Conservation (phyloP, 495 filamentous ascomycete genomes). For the Penicillium coffeae region DNA sequence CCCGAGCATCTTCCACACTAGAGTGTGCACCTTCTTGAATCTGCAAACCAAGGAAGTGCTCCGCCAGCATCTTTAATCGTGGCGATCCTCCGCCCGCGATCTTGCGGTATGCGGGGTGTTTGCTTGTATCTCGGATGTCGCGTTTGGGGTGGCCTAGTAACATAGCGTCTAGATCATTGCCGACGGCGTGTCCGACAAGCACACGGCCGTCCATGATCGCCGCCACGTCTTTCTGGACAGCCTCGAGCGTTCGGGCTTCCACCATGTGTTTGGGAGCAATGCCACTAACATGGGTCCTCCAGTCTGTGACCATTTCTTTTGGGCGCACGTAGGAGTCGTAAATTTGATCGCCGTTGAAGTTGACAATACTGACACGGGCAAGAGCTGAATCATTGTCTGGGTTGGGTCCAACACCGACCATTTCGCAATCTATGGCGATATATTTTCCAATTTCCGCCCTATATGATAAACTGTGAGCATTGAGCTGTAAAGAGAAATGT, state of each 20-base stretch:
- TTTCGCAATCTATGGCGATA: slow-evolving; percentile 92
- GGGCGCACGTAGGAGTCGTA: slow-evolving; percentile 89
- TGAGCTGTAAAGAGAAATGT: not conserved
- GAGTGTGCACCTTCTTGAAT: slow-evolving; percentile 75
- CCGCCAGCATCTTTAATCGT: slow-evolving; percentile 67
- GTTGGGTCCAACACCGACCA: slow-evolving; percentile 83
- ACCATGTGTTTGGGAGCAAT: slow-evolving; percentile 68
- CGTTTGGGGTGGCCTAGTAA: slow-evolving; percentile 69
- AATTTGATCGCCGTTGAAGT: slow-evolving; percentile 84
- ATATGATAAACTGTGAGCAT: slow-evolving; percentile 9
- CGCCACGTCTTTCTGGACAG: slow-evolving; percentile 69
- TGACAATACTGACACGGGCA: slow-evolving; percentile 82
- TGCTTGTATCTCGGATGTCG: slow-evolving; percentile 81
- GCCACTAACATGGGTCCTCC: slow-evolving; percentile 80
- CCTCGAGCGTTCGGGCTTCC: slow-evolving; percentile 62
- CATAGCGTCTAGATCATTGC: slow-evolving; percentile 77
- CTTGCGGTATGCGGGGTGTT: slow-evolving; percentile 66
- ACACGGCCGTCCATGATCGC: slow-evolving; percentile 69
- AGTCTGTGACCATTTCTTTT: slow-evolving; percentile 75
- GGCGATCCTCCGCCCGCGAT: slow-evolving; percentile 76
- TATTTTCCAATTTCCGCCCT: slow-evolving; percentile 72
- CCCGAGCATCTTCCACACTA: slow-evolving; percentile 84
- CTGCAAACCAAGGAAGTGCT: slow-evolving; percentile 73
- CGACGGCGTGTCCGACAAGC: slow-evolving; percentile 85
- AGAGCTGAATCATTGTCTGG: slow-evolving; percentile 64